Conservation (phyloP, 805 yeast species). For the Teunomyces funiuensis region DNA sequence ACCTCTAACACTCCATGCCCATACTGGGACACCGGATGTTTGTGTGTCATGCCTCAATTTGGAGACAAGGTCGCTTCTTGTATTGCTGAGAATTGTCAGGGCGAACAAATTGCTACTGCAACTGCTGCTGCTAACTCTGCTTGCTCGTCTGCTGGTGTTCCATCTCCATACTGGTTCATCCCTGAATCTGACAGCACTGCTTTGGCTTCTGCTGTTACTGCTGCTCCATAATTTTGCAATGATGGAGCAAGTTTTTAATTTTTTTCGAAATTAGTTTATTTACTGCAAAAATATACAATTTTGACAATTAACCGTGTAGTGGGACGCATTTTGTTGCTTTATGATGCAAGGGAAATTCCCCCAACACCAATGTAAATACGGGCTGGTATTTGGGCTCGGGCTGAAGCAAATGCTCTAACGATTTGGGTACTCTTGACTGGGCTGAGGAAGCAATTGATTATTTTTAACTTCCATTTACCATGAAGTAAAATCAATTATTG, state of each 20-base stretch:
- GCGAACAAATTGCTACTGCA: conserved; percentile 29
- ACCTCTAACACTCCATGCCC: conserved; percentile 41
- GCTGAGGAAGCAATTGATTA: conserved; percentile 24
- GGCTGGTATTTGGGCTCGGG: conserved; percentile 52
- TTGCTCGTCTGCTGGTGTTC: conserved; percentile 37
- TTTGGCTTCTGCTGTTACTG: conserved; percentile 25
- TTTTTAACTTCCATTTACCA: conserved; percentile 22
- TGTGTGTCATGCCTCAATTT: conserved; percentile 42
- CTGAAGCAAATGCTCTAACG: conserved; percentile 37
- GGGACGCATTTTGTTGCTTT: conserved; percentile 12
- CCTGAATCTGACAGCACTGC: conserved; percentile 23
- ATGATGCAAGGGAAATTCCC: conserved; percentile 16
- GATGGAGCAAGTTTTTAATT: no score
- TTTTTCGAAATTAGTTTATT: not conserved
- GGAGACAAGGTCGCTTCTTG: conserved; percentile 35
- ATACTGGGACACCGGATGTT: conserved; percentile 48
- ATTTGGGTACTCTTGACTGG: no score
- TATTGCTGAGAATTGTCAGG: conserved; percentile 24
- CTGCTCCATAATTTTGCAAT: not conserved
- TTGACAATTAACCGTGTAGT: conserved; percentile 13
- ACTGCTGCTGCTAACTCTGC: conserved; percentile 30
- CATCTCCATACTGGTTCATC: conserved; percentile 33
- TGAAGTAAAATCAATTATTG: conserved; percentile 19
- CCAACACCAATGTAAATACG: conserved; percentile 17
- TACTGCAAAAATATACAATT: conserved; percentile 5